A percentile compares a stretch with the other conserved stretches of the same genome.
Evolutionary conservation across 257 asterid species (phyloP).

Genomic region (Nicotiana obtusifolia): DNA sequence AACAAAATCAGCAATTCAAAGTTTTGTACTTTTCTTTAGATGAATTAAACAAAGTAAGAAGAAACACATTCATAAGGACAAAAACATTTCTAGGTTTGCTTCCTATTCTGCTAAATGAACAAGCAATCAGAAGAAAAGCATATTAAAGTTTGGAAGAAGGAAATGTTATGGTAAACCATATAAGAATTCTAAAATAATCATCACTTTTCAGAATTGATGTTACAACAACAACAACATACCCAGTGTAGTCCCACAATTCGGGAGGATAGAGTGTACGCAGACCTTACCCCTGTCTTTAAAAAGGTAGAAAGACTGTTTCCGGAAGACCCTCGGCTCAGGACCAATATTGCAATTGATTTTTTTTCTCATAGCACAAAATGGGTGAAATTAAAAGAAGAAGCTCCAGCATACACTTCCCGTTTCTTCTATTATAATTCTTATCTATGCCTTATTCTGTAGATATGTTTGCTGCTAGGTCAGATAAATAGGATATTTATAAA

Average conservation of each 20-base stretch:
- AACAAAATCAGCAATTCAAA: slow-evolving; percentile 90
- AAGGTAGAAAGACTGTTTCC: too few relatives aligned
- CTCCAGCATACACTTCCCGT: not conserved
- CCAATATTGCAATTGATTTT: not conserved
- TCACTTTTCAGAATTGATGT: not conserved
- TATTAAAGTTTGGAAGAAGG: not conserved
- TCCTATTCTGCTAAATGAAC: not conserved
- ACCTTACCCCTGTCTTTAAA: too few relatives aligned
- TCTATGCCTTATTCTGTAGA: not conserved
- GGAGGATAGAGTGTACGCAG: too few relatives aligned
- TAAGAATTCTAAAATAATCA: not conserved
- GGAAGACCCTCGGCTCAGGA: not conserved
- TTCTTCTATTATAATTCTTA: not conserved
- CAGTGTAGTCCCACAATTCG: too few relatives aligned
- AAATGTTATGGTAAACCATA: not conserved
- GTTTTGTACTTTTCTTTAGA: slow-evolving; percentile 87
- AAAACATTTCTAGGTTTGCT: not conserved
- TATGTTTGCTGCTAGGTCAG: not conserved
- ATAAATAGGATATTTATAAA: not conserved
- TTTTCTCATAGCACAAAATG: not conserved
- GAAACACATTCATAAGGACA: not conserved
- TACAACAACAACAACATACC: not conserved
- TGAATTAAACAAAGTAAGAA: slow-evolving; percentile 8
- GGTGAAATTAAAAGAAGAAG: not conserved
- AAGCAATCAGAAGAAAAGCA: not conserved